Conservation (phyloP, 495 filamentous ascomycete species). For the Copromyces sp. region DNA sequence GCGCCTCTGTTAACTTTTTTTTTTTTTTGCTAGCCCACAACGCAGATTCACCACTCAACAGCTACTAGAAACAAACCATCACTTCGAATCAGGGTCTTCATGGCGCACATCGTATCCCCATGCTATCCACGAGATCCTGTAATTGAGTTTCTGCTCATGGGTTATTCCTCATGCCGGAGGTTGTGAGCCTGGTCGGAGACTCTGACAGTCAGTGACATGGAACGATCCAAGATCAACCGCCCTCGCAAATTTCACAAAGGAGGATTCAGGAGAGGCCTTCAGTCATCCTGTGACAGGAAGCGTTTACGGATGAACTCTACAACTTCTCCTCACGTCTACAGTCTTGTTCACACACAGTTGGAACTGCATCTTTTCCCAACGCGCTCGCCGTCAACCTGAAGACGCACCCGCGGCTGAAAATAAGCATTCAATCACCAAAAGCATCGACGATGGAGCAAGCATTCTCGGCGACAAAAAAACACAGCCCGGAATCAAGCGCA, state of each 20-base stretch:
- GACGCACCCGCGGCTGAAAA: background rate
- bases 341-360: background rate
- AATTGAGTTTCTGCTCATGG: background rate
- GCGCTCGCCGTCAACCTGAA: background rate
- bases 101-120: background rate
- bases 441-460: background rate
- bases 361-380: background rate
- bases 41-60: background rate
- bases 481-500: background rate
- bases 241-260: background rate
- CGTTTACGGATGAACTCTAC: background rate
- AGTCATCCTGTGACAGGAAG: background rate
- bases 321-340: background rate
- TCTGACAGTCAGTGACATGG: background rate
- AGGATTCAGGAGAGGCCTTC: background rate
- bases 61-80: background rate
- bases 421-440: background rate
- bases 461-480: background rate
- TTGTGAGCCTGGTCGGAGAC: background rate
- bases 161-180: background rate
- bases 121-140: background rate
- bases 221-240: background rate
- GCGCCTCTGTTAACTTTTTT: background rate
- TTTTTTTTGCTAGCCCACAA: background rate
- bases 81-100: background rate